Evolutionary conservation across 2,329 filamentous ascomycete species (phyloP), one percentile per base, ranked within the genome.

Genomic region (Trichoderma harzianum): DNA sequence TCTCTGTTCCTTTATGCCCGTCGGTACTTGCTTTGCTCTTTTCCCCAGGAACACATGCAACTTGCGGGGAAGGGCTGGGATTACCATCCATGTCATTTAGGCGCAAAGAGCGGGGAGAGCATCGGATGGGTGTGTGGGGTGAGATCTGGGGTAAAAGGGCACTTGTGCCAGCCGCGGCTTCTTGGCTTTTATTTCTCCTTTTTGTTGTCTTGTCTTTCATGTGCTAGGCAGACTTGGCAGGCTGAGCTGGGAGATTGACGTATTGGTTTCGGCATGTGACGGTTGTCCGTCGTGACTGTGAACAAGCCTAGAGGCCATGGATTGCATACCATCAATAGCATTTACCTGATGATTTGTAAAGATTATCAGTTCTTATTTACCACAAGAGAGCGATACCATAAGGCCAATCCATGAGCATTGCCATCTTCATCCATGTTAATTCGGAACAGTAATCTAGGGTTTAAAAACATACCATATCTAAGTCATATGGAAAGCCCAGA

Each of bases 61-160:
- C 8, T 57, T 69, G 66, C 66, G 66, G 66, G 66, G 66, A 61
- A 67, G 7, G 21, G 47, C 11, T 39, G 24, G 64, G n/a, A 24
- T 30, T 66, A 34, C 12, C 12, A 65, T 60, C 53, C 53, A 11
- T 28, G 26, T 21, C 14, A 57, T 28, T 47, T 39, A 51, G 43
- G 55, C 55, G 30, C 47, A 53, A 53, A 53, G 47, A 53, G 57
- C 30, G 21, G 57, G 57, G 43, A 51, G 43, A 51, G 43, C 43
- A 51, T 51, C 43, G n/a, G n/a, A 51, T 51, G 43, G 43, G 43
- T 51, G 36, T 39, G 61, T 18, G 36, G 64, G 34, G 64, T 26
- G 64, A 67, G 51, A 67, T 67, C 64, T 67, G 64, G 64, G 64
- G 64, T 58, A 67, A 67, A 58, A 58, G 21, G 10, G 32, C 34